These are phyloP conservation scores for Nicotiana tomentosiformis DNA, from an alignment of 257 asterid species.

Conservation along the genomic window DNA sequence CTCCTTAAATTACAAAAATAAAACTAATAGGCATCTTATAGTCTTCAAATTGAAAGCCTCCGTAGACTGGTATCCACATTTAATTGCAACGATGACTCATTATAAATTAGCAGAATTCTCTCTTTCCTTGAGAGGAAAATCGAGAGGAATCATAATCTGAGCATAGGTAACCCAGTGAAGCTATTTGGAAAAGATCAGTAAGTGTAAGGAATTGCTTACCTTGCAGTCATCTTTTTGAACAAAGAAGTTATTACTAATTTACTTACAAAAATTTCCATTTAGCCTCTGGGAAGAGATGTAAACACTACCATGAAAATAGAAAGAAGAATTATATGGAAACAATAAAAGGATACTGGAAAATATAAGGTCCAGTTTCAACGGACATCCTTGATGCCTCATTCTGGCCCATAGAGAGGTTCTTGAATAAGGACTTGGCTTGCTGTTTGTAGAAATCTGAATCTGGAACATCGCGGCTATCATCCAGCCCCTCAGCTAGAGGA, in stretches of 20 bases:
- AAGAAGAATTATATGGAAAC: not conserved
- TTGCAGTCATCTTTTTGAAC: not conserved
- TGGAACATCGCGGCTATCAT: constrained; percentile 85
- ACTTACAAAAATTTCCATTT: not conserved
- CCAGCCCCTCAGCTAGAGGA: constrained; percentile 87
- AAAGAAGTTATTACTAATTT: not conserved
- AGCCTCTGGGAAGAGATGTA: not conserved
- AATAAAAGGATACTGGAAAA: constrained; percentile 81
- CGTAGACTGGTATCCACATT: not conserved
- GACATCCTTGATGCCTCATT: constrained; percentile 95
- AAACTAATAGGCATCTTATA: not conserved
- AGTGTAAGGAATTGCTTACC: not conserved
- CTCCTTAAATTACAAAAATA: not conserved
- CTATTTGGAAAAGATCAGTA: not conserved
- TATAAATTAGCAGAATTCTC: not conserved
- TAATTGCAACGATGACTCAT: not conserved
- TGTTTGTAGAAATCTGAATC: constrained; percentile 81
- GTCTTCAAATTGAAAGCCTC: not conserved
- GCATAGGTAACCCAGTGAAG: not conserved
- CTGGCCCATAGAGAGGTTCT: constrained; percentile 80
- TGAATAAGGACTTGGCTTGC: constrained; percentile 81
- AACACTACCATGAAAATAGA: not conserved
- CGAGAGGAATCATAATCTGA: not conserved
- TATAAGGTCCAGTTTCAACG: constrained; percentile 77
- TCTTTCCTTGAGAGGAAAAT: not conserved